These are phyloP conservation scores for Russula compacta DNA, from an alignment of 768 basidiomycete genomes.

Conservation along the genomic window DNA sequence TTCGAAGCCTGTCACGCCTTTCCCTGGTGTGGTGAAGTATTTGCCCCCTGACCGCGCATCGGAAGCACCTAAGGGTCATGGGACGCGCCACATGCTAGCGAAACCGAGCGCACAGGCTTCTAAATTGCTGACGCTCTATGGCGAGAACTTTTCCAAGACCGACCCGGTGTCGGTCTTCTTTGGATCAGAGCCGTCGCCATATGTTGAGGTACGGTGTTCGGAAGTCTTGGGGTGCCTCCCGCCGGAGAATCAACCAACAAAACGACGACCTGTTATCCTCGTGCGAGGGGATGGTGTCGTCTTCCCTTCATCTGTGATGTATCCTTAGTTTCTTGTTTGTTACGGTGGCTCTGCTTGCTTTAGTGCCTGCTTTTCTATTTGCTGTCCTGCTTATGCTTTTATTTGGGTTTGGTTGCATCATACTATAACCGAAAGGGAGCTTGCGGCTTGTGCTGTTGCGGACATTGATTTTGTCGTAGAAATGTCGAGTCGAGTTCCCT, in stretches of 20 bases:
- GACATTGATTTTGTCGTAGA: not conserved
- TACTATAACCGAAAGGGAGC: not conserved
- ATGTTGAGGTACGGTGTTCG: slow-evolving; percentile 78
- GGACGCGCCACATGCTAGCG: slow-evolving; percentile 55
- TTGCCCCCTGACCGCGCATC: slow-evolving; percentile 82
- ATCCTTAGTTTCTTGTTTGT: slow-evolving; percentile 45
- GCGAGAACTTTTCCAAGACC: slow-evolving; percentile 79
- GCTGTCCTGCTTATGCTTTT: slow-evolving; percentile 11
- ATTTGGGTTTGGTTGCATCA: slow-evolving; percentile 2
- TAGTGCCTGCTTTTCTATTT: not conserved
- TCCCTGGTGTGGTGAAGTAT: slow-evolving; percentile 84
- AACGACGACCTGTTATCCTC: slow-evolving; percentile 73
- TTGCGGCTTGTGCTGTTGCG: not conserved
- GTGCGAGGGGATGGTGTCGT: slow-evolving; percentile 81
- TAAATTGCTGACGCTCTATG: slow-evolving; percentile 80
- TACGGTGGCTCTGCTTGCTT: not conserved
- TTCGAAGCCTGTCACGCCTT: slow-evolving; percentile 75
- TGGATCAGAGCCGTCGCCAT: slow-evolving; percentile 79
- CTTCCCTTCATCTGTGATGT: slow-evolving; percentile 74
- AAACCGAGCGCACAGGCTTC: slow-evolving; percentile 72
- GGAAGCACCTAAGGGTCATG: slow-evolving; percentile 69
- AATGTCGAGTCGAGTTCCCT: no score
- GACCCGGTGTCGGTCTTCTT: slow-evolving; percentile 82
- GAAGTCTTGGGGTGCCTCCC: slow-evolving; percentile 80
- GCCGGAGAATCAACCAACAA: slow-evolving; percentile 54